phyloP scores from a whole-genome alignment of 2,329 filamentous ascomycete genomes.

The Xylaria sp. region DNA sequence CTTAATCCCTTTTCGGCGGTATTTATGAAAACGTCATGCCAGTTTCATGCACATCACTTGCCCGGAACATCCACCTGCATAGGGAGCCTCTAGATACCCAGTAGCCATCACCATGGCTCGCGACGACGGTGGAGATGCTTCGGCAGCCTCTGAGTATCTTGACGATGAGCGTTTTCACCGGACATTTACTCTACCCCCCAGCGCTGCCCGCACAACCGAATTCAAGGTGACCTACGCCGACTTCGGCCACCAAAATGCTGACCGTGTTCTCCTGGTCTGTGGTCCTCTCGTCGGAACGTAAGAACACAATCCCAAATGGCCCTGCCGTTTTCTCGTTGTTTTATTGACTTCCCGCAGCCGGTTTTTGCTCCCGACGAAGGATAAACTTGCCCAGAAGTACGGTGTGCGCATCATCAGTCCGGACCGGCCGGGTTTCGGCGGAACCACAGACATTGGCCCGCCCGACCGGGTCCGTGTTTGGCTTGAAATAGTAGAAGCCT shows the following conservation, averaged over 20 bases:
- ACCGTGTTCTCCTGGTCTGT: constrained; percentile 31
- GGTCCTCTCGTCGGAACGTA: constrained; percentile 31
- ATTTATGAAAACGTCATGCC: too few species aligned
- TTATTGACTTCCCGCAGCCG: constrained; percentile 29
- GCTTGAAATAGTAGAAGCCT: constrained; percentile 40
- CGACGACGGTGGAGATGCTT: too few species aligned
- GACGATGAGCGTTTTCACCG: constrained; percentile 31
- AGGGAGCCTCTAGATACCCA: too few species aligned
- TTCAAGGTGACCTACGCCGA: constrained; percentile 32
- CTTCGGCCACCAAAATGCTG: constrained; percentile 29
- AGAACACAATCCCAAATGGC: background rate
- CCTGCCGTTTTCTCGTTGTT: background rate
- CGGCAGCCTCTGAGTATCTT: constrained; percentile 12
- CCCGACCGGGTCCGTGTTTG: constrained; percentile 36
- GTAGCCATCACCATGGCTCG: too few species aligned
- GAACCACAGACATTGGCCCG: constrained; percentile 38
- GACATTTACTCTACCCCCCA: constrained; percentile 24
- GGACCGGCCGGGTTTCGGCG: constrained; percentile 46
- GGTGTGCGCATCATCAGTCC: constrained; percentile 42
- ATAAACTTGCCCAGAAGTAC: constrained; percentile 41
- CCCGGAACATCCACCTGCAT: too few species aligned
- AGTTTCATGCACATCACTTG: too few species aligned
- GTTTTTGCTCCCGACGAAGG: constrained; percentile 41
- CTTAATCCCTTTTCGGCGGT: too few species aligned
- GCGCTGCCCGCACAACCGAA: constrained; percentile 4